Base-by-base conservation (phyloP, 768 basidiomycete genomes). In the Termitomyces sp. region DNA sequence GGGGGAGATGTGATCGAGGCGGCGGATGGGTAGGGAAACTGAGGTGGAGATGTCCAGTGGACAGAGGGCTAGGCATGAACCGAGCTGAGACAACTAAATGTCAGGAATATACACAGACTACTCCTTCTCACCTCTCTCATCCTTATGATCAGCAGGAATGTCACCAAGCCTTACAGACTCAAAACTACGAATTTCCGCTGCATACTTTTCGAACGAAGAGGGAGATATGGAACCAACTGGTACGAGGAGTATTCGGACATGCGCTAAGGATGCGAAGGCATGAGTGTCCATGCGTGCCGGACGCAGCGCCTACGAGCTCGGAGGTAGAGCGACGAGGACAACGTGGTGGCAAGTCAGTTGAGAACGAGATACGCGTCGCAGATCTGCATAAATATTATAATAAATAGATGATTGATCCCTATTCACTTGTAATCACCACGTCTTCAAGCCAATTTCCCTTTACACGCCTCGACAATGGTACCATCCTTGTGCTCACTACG, bases 11-110 rank as follows among this genome's bases (percentile, higher is more conserved):
- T 30, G 87, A 81, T 56, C 74, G 77, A n/a, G 86, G 83, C 3
- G 82, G 85, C 3, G 87, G 91, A 69, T 89, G 90, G 2, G 84
- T 83, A 14, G 85, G 79, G 67, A 87, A 98, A 52, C 80, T 81
- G 38, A 98, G 77, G 62, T 95, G 91, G 26, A 99, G 74, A 69
- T 86, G 76, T 22, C 94, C 94, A n/a, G 82, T 80, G 3, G 92
- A 85, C 49, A 87, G 75, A 41, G 81, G 77, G 47, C 78, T 87
- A 38, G 91, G 91, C 79, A 92, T 88, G 72, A 94, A 97, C 52
- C 90, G 86, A 55, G 85, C 91, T 87, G 68, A 56, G 68, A 84
- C 67, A 60, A 67, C 53, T 57, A 33, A 53, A 43, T 30, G 51
- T 62, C 40, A 54, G 22, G 20, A 51, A 28, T 5, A 24, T 24